A percentile compares a stretch with the other conserved stretches of the same genome.
Evolutionary conservation across 257 asterid genomes (phyloP).

Genomic region (Penstemon davidsonii): DNA sequence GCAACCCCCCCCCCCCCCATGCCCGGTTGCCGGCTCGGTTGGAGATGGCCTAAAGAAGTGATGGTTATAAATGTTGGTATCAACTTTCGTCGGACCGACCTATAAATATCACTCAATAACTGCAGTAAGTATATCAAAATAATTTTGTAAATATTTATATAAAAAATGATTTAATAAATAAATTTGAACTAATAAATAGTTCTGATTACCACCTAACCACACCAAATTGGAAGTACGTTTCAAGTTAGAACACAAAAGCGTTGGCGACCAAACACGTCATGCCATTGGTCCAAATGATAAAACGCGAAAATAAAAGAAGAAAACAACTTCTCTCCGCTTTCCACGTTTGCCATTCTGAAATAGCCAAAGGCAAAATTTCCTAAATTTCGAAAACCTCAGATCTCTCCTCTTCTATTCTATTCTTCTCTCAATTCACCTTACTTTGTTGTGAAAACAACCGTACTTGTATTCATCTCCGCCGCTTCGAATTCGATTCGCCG

Average conservation of each 20-base stretch:
- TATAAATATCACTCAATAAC: too few species aligned
- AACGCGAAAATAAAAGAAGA: not conserved
- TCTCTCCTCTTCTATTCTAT: conserved; percentile 20
- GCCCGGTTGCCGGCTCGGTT: too few species aligned
- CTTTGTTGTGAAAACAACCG: conserved; percentile 21
- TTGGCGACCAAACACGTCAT: not conserved
- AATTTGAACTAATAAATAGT: not conserved
- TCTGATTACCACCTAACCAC: conserved; percentile 19
- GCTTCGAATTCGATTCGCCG: conserved; percentile 24
- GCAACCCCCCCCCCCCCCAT: too few species aligned
- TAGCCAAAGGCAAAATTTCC: conserved; percentile 7
- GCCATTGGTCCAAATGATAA: not conserved
- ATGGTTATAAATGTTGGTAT: too few species aligned
- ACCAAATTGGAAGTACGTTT: conserved; percentile 17
- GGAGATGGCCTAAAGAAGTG: too few species aligned
- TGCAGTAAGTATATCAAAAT: too few species aligned
- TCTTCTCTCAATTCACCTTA: conserved; percentile 21
- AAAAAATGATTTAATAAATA: not conserved
- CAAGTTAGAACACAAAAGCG: not conserved
- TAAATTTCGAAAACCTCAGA: conserved; percentile 35
- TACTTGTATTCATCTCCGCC: conserved; percentile 12
- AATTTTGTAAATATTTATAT: not conserved
- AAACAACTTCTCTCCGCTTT: conserved; percentile 20
- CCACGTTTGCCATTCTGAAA: conserved; percentile 27
- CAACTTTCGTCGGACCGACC: too few species aligned